These are phyloP conservation scores for Yamadazyma insecticola DNA, from an alignment of 805 yeast genomes.

Conservation along the genomic window DNA sequence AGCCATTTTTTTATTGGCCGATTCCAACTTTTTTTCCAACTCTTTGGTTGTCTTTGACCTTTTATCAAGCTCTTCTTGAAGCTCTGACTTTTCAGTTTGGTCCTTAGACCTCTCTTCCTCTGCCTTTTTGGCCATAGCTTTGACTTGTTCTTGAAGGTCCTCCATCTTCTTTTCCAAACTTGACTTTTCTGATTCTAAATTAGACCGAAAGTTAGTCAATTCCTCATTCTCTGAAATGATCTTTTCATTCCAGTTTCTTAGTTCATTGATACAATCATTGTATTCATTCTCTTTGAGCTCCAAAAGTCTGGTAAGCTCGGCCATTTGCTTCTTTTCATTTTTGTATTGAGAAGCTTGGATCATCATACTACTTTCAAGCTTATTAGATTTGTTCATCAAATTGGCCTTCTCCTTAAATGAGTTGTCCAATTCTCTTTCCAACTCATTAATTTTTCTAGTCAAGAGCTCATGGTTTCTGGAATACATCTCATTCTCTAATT, in stretches of 20 bases:
- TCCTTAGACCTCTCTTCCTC: too few relatives aligned
- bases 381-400: conserved; percentile 1
- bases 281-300: background rate
- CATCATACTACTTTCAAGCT: conserved; percentile 2
- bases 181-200: background rate
- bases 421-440: background rate
- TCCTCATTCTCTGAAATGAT: background rate
- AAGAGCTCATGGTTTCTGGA: too few relatives aligned
- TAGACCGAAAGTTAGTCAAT: background rate
- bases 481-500: background rate
- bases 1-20: background rate
- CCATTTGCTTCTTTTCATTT: conserved; percentile 1
- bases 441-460: background rate
- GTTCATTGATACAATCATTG: background rate
- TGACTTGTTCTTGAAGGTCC: background rate
- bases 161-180: background rate
- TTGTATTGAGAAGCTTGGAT: conserved; percentile 1
- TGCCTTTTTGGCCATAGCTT: background rate
- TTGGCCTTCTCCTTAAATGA: background rate
- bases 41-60: background rate
- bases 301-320: background rate
- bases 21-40: background rate
- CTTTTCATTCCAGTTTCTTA: background rate
- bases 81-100: too few relatives aligned
- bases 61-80: too few relatives aligned